These are phyloP conservation scores for Populus deltoides DNA, from an alignment of 345 rosid genomes.

Conservation along the genomic window DNA sequence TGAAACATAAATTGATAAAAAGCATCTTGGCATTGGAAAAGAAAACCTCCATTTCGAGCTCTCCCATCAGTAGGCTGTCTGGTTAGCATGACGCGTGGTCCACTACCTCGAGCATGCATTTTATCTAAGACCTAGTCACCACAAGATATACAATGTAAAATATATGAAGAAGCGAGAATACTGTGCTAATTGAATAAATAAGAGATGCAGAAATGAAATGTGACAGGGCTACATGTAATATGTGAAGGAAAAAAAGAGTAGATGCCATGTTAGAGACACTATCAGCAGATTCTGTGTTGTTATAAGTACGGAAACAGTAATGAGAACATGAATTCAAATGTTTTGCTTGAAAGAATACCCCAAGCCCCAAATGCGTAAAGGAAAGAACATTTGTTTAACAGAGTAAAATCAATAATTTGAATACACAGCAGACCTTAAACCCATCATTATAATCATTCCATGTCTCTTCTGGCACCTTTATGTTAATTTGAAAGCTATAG, in stretches of 20 bases:
- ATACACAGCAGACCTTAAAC: too few relatives aligned
- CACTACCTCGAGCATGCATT: conserved; percentile 95
- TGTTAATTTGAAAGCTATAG: too few relatives aligned
- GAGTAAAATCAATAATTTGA: too few relatives aligned
- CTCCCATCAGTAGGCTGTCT: conserved; percentile 99
- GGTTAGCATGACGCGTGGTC: conserved; percentile 84
- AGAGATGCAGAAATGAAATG: neutral
- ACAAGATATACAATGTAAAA: neutral
- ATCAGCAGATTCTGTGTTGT: neutral
- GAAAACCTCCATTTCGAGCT: conserved; percentile 87
- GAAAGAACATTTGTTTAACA: too few relatives aligned
- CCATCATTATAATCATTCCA: neutral
- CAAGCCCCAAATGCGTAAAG: too few relatives aligned
- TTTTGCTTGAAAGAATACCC: too few relatives aligned
- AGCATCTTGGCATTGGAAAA: conserved; percentile 7
- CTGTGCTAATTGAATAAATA: neutral
- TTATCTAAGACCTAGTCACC: conserved; percentile 72
- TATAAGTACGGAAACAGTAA: too few relatives aligned
- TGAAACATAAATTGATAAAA: conserved; percentile 5
- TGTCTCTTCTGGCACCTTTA: too few relatives aligned
- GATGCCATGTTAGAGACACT: neutral
- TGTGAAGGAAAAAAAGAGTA: neutral
- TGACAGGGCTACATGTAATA: neutral
- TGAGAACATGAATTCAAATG: too few relatives aligned
- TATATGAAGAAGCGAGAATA: too few relatives aligned